Percentiles rank a stretch among this genome's conserved stretches.
These are phyloP conservation scores for Myxozyma mucilagina DNA, from an alignment of 805 yeast genomes.

Conservation along the genomic window DNA sequence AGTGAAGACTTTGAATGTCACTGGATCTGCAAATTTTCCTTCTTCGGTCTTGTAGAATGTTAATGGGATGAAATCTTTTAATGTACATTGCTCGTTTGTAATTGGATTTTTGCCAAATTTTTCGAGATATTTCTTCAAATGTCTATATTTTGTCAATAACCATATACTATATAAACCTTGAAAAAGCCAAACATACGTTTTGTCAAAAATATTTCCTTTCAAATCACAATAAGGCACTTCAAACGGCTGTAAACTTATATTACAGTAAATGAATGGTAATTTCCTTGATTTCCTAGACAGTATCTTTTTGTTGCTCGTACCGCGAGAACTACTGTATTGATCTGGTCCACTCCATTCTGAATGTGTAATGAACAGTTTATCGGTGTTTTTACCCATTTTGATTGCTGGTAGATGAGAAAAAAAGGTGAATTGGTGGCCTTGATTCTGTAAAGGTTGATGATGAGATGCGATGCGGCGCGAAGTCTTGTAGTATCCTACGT, in stretches of 20 bases:
- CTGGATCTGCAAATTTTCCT: slow-evolving; percentile 40
- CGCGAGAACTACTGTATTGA: slow-evolving; percentile 37
- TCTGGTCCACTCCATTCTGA: slow-evolving; percentile 41
- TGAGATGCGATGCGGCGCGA: background rate
- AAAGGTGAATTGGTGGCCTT: background rate
- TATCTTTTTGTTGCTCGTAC: slow-evolving; percentile 21
- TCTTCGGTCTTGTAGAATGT: slow-evolving; percentile 33
- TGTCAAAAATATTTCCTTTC: slow-evolving; percentile 40
- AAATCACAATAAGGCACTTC: slow-evolving; percentile 35
- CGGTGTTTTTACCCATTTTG: slow-evolving; percentile 43
- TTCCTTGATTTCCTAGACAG: slow-evolving; percentile 13
- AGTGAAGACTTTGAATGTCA: slow-evolving; percentile 39
- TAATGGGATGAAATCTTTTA: slow-evolving; percentile 34
- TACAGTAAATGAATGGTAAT: slow-evolving; percentile 40
- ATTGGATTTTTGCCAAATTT: slow-evolving; percentile 38
- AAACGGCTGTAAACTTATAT: slow-evolving; percentile 38
- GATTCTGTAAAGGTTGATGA: background rate
- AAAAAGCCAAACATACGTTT: slow-evolving; percentile 15
- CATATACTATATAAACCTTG: background rate
- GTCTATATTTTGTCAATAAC: slow-evolving; percentile 12
- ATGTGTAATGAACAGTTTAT: slow-evolving; percentile 42
- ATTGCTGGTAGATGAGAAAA: background rate
- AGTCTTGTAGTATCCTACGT: background rate
- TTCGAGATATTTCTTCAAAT: slow-evolving; percentile 36
- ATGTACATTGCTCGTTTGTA: slow-evolving; percentile 34